A percentile compares a stretch with the other conserved stretches of the same genome.
Evolutionary conservation across 2,329 filamentous ascomycete genomes (phyloP).

Genomic region (Blumeriella jaapii): DNA sequence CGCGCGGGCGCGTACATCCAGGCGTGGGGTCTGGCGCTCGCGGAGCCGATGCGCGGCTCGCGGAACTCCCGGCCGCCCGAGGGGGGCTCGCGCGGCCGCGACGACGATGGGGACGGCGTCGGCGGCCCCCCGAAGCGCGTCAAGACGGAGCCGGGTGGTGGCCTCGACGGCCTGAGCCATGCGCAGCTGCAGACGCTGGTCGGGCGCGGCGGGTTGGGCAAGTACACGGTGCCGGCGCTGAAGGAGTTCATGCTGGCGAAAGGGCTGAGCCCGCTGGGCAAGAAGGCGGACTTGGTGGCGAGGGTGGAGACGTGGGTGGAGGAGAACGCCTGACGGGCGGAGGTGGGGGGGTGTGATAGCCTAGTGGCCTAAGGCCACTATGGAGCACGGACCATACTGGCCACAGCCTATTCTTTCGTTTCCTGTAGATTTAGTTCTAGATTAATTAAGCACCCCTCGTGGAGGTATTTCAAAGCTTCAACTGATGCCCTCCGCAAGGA

Average conservation of each 20-base stretch:
- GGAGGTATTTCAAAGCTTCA: too few relatives aligned
- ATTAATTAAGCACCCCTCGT: too few relatives aligned
- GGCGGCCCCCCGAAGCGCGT: conserved; percentile 14
- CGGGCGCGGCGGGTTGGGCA: conserved; percentile 8
- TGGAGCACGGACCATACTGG: too few relatives aligned
- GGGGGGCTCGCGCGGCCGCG: too few relatives aligned
- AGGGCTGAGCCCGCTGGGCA: conserved; percentile 16
- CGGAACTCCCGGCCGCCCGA: conserved; percentile 9
- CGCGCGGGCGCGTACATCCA: conserved; percentile 68
- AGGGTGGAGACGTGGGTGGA: conserved; percentile 21
- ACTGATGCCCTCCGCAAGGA: too few relatives aligned
- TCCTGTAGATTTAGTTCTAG: too few relatives aligned
- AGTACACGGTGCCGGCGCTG: conserved; percentile 18
- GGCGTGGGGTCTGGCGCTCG: conserved; percentile 62
- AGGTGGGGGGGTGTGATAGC: background rate
- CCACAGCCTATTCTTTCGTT: too few relatives aligned
- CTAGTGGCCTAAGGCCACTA: background rate
- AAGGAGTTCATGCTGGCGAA: conserved; percentile 17
- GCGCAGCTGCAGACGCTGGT: conserved; percentile 17
- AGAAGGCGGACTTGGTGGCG: conserved; percentile 21
- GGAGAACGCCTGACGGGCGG: conserved; percentile 5
- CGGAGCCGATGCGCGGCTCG: conserved; percentile 31
- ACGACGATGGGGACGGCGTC: conserved; percentile 28
- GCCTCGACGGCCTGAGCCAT: conserved; percentile 12
- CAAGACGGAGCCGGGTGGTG: conserved; percentile 10